Base-by-base conservation (phyloP, 768 basidiomycete species). In the Pisolithus sp. region DNA sequence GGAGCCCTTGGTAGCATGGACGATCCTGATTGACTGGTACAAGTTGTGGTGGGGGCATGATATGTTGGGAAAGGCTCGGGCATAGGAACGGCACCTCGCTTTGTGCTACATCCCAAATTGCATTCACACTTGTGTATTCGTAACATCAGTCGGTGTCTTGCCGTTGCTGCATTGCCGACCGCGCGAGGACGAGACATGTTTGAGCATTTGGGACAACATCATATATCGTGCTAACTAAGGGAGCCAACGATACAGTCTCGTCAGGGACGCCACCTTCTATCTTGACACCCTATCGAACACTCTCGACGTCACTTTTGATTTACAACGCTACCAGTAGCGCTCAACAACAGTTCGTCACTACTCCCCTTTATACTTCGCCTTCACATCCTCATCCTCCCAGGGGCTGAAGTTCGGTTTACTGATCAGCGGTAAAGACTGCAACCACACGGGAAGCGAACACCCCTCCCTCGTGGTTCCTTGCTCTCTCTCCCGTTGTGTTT, bases 321-420 rank as follows among this genome's bases (percentile, higher is more conserved):
- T 15, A 23, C 28, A 26, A 40, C 12, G 50, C 40, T 34, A 34
- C 50, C 26, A 37, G 26, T 21, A 53, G 42, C 53, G 18, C 34
- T 24, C 42, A 37, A 40, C 21, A 34, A 40, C 36, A 44, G n/a
- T 26, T n/a, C 41, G 40, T 23, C 24, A 45, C 48, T 69, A 68
- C 66, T 57, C 56, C 18, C 48, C 53, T 56, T 57, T 63, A 15
- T 38, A 39, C 45, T 57, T 60, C 18, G 44, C 47, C 53, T 56
- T 57, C 49, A 55, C 57, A 44, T 84, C 84, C 55, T 87, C 86
- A 59, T 89, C 86, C 45, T 84, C 87, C 86, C 86, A 89, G 30
- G 87, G 87, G 60, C 86, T 89, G 62, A 89, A 90, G 53, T 84
- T 85, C 52, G 79, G 73, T 70, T 86, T 87, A 54, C 79, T 76